A percentile compares a stretch with the other conserved stretches of the same genome.
Conservation (phyloP, 1,284 basidiomycete genomes). For the Sanguinoderma infundibulare region DNA sequence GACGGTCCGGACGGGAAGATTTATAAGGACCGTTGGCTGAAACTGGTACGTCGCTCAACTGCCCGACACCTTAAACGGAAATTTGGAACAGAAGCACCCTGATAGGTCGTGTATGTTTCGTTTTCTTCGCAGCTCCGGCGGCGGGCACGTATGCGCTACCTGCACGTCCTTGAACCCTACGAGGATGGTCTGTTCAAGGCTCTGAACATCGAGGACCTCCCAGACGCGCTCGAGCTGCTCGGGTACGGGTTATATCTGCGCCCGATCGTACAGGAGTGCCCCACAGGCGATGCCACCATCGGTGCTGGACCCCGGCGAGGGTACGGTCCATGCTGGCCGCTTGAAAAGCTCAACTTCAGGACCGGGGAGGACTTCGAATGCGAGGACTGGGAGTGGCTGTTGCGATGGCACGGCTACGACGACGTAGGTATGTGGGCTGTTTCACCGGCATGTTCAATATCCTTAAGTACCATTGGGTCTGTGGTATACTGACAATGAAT, state of each 20-base stretch:
- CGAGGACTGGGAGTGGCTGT: slow-evolving; percentile 1
- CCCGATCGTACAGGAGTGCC: background rate
- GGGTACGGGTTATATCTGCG: background rate
- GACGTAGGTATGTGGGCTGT: too few relatives aligned
- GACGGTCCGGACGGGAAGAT: background rate
- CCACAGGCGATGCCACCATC: too few relatives aligned
- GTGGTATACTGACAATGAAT: too few relatives aligned
- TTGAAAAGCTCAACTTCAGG: background rate
- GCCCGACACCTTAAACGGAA: too few relatives aligned
- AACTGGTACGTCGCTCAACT: slow-evolving; percentile 10
- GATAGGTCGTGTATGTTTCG: background rate
- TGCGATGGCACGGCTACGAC: background rate
- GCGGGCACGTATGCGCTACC: background rate
- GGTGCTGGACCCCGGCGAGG: too few relatives aligned
- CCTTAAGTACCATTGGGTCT: too few relatives aligned
- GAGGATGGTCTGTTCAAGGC: background rate
- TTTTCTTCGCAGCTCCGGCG: background rate
- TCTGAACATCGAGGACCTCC: background rate
- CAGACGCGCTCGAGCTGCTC: background rate
- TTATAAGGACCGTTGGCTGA: background rate
- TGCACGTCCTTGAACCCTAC: background rate
- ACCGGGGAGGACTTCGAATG: background rate
- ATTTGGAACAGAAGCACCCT: background rate
- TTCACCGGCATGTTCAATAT: too few relatives aligned
- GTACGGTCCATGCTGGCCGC: background rate